Base-by-base conservation (phyloP, 2,329 filamentous ascomycete genomes). In the Diplodia sapinea region DNA sequence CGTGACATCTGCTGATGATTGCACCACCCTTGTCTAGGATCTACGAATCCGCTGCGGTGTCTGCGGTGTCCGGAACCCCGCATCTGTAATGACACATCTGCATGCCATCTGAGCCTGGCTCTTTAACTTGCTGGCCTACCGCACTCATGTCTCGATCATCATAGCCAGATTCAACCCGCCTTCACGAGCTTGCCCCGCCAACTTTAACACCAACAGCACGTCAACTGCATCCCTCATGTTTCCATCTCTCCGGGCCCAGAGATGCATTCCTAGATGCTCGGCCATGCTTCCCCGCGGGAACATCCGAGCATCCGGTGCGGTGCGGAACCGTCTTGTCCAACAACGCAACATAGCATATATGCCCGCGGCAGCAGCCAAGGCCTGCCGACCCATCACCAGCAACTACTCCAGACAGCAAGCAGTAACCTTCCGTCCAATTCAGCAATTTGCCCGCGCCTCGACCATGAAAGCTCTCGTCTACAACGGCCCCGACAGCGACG, bases 401-500 rank as follows among this genome's bases (percentile, higher is more conserved):
- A 40, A 38, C 13, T 54, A 26, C 36, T 12, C 29, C n/a, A 36
- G 26, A 17, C 33, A 47, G 40, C 57, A 29, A 9, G 33, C 23
- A 8, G 47, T 15, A 26, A 67, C 59, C 40, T n/a, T 15, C n/a
- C 47, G 47, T n/a, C 43, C 59, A 15, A 26, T 23, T 11, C 43
- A 47, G 43, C 59, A 63, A 38, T 15, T 51, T 8, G 29, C 59
- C 8, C 43, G 40, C 5, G 29, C 20, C 13, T 63, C 59, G 20
- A 70, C 65, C 20, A 71, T 71, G 70, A 70, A 69, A 56, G 70
- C 69, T 17, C 67, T 71, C 38, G 69, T 69, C 20, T 71, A 71
- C 67, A 68, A 69, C 12, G 70, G 70, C 33, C 23, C 61, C 13
- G 67, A 61, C 20, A 52, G 33, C 20, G 57, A 31, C 33, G 26